These are phyloP conservation scores for Datura wrightii DNA, from an alignment of 257 asterid genomes.

Conservation along the genomic window DNA sequence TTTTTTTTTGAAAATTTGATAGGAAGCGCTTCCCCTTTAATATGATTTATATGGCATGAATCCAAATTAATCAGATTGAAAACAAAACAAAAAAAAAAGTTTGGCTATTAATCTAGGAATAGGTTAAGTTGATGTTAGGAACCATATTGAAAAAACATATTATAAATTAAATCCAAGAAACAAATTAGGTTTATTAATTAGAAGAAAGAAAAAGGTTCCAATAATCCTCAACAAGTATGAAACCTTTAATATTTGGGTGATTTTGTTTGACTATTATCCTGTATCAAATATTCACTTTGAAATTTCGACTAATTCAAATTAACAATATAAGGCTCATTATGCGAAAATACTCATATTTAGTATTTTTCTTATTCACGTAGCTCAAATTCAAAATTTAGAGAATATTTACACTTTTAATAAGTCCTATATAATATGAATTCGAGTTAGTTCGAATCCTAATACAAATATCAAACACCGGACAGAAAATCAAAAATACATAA, in stretches of 20 bases:
- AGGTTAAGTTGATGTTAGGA: neutral
- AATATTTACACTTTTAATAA: too few relatives aligned
- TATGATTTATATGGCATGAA: neutral
- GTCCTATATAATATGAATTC: too few relatives aligned
- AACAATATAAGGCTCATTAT: neutral
- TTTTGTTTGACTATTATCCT: neutral
- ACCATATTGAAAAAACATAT: neutral
- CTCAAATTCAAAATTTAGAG: neutral
- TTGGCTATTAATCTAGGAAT: neutral
- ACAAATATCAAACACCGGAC: neutral
- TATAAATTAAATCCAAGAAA: neutral
- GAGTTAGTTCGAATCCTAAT: too few relatives aligned
- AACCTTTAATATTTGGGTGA: neutral
- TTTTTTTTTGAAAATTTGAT: neutral
- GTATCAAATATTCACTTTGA: neutral
- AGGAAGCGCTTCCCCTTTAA: neutral
- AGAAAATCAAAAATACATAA: neutral
- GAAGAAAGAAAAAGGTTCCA: neutral
- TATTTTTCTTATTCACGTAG: neutral
- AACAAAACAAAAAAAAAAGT: neutral
- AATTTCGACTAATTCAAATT: neutral
- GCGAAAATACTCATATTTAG: neutral
- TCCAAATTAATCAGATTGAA: neutral
- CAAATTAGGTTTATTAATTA: neutral
- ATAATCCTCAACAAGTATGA: neutral